Base-by-base conservation (phyloP, 2,329 filamentous ascomycete genomes). In the Colletotrichum graminicola region DNA sequence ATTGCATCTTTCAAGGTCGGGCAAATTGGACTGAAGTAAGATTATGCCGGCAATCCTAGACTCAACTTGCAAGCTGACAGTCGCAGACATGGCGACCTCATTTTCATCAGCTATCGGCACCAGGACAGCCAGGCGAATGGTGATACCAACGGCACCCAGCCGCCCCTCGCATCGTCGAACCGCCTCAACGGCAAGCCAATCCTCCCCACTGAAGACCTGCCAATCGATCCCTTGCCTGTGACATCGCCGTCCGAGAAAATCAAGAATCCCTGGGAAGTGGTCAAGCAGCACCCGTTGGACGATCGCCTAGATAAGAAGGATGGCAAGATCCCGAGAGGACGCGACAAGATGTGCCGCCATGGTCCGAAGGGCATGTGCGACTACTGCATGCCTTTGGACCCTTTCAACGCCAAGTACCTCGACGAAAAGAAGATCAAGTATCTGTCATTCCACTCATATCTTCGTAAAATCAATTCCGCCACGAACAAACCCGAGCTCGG, bases 391-490 rank as follows among this genome's bases (percentile, higher is more conserved):
- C 97, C 97, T 0, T 84, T 98, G 62, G 96, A 99, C 78, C 96
- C 96, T 0, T 99, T 97, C 82, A 92, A 97, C 78, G 82, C 92
- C n/a, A 91, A 91, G 67, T 98, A 98, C 77, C 88, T 99, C 23
- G 89, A 90, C 39, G 95, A 99, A 76, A 97, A 95, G 86, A 98
- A 98, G 87, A 98, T 99, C 87, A 99, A 99, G 82, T 97, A 99
- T 81, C 87, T 96, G 36, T 98, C 96, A 0, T 98, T 98, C 83
- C 96, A 99, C 82, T 93, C 95, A 5, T 92, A 98, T 80, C 87
- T 99, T 56, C 91, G 95, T 75, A 99, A 99, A 81, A 92, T 97
- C 82, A 99, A 99, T 83, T 92, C 94, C 18, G 93, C 94, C 18
- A 98, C 97, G 74, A 99, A 99, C 84, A 98, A 97, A 80, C 93